Percentiles rank a stretch among this genome's conserved stretches.
Conservation (phyloP, 73 alveolate species). For the Paramecium tetraurelia region DNA sequence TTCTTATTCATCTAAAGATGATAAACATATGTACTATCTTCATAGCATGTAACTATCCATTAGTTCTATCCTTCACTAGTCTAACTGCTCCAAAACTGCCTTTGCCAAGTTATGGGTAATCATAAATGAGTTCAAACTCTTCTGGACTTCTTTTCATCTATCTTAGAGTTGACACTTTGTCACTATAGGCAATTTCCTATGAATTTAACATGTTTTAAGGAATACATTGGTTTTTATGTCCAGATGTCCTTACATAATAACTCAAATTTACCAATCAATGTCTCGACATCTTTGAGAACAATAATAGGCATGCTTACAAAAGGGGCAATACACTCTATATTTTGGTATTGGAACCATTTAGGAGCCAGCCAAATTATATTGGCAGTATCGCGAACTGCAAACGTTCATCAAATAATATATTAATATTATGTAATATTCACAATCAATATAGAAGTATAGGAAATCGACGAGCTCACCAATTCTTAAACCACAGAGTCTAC, state of each 20-base stretch:
- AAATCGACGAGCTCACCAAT: neutral
- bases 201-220: constrained; percentile 27
- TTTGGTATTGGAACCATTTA: constrained; percentile 6
- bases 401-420: constrained; percentile 10
- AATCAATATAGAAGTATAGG: neutral
- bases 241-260: constrained; percentile 7
- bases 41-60: constrained; percentile 56
- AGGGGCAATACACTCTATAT: constrained; percentile 37
- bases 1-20: constrained; percentile 46
- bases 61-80: constrained; percentile 53
- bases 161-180: constrained; percentile 34
- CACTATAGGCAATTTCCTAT: constrained; percentile 24
- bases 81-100: constrained; percentile 62
- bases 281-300: constrained; percentile 48
- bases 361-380: neutral
- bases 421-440: neutral
- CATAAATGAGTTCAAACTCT: constrained; percentile 29
- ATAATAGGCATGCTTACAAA: constrained; percentile 1
- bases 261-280: neutral
- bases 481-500: neutral
- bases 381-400: constrained; percentile 50
- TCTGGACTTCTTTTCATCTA: constrained; percentile 48
- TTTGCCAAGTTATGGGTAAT: constrained; percentile 48
- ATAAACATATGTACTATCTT: constrained; percentile 45
- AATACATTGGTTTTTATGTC: constrained; percentile 38